Evolutionary conservation across 768 basidiomycete genomes (phyloP).

Genomic region (Lactifluus echinatus): DNA sequence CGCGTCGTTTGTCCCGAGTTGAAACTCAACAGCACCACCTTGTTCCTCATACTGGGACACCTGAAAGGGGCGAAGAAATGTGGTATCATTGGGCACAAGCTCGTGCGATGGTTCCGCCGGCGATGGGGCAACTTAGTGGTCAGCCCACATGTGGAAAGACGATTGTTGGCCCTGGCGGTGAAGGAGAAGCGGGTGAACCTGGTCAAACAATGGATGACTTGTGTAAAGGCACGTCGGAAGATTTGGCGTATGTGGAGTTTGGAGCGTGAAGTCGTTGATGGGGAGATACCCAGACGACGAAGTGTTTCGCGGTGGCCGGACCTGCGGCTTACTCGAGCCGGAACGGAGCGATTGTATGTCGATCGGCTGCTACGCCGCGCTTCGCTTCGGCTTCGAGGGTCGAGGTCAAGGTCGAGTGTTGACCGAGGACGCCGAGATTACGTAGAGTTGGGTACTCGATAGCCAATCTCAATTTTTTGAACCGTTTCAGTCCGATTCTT

Average conservation of each 20-base stretch:
- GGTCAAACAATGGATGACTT: conserved; percentile 18
- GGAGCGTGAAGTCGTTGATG: conserved; percentile 15
- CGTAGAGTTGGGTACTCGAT: conserved; percentile 5
- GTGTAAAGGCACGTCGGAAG: conserved; percentile 4
- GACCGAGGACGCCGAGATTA: conserved; percentile 6
- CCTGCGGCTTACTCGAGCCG: not conserved
- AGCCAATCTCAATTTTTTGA: conserved; percentile 6
- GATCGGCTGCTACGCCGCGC: conserved; percentile 3
- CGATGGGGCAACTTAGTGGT: conserved; percentile 50
- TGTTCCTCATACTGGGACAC: conserved; percentile 49
- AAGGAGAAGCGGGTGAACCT: conserved; percentile 59
- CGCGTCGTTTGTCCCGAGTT: conserved; percentile 37
- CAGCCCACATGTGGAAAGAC: conserved; percentile 51
- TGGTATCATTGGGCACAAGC: conserved; percentile 43
- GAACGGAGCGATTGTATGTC: not conserved
- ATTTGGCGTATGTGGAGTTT: conserved; percentile 3
- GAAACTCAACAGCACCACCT: conserved; percentile 48
- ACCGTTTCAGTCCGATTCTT: conserved; percentile 5
- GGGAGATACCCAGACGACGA: not conserved
- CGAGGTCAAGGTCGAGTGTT: not conserved
- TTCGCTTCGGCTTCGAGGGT: conserved; percentile 9
- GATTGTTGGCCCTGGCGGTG: conserved; percentile 48
- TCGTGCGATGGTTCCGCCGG: conserved; percentile 37
- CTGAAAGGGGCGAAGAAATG: conserved; percentile 42
- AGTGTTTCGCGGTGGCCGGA: not conserved